Evolutionary conservation across 306 rosid genomes (phyloP).

Genomic region (Glycine tomentella): DNA sequence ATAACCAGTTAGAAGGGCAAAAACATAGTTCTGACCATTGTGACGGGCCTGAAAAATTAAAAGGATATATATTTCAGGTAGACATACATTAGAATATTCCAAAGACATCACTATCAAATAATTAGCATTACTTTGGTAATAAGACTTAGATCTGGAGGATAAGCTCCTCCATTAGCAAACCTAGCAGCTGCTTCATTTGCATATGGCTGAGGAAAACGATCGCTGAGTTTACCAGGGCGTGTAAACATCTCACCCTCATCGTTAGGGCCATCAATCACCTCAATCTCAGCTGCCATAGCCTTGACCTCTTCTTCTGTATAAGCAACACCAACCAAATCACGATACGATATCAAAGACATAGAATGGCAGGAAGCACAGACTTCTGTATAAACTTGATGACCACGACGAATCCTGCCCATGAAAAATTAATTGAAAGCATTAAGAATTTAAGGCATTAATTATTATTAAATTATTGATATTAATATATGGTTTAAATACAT

Average conservation of each 20-base stretch:
- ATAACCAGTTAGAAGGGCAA: conserved; percentile 61
- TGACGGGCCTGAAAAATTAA: conserved; percentile 86
- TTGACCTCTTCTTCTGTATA: conserved; percentile 97
- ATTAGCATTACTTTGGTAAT: conserved; percentile 78
- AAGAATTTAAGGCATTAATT: too few relatives aligned
- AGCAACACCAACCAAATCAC: conserved; percentile 99
- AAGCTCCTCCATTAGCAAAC: conserved; percentile 98
- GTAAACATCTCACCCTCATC: conserved; percentile 99
- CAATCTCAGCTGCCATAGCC: conserved; percentile 99
- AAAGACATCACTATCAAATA: conserved; percentile 39
- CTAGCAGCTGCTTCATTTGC: conserved; percentile 98
- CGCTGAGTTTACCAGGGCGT: conserved; percentile 99
- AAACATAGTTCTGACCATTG: conserved; percentile 94
- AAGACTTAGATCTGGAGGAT: conserved; percentile 98
- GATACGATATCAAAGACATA: conserved; percentile 92
- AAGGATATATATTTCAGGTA: conserved; percentile 9
- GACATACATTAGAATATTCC: not conserved
- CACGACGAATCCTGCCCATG: conserved; percentile 93
- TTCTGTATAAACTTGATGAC: conserved; percentile 95
- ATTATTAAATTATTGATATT: too few relatives aligned
- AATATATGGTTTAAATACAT: too few relatives aligned
- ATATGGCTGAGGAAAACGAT: conserved; percentile 93
- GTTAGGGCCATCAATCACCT: conserved; percentile 96
- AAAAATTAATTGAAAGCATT: conserved; percentile 11
- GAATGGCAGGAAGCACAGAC: conserved; percentile 99